Evolutionary conservation across 2,329 filamentous ascomycete genomes (phyloP), one percentile per base, ranked within the genome.

Genomic region (Pleurostoma richardsiae): DNA sequence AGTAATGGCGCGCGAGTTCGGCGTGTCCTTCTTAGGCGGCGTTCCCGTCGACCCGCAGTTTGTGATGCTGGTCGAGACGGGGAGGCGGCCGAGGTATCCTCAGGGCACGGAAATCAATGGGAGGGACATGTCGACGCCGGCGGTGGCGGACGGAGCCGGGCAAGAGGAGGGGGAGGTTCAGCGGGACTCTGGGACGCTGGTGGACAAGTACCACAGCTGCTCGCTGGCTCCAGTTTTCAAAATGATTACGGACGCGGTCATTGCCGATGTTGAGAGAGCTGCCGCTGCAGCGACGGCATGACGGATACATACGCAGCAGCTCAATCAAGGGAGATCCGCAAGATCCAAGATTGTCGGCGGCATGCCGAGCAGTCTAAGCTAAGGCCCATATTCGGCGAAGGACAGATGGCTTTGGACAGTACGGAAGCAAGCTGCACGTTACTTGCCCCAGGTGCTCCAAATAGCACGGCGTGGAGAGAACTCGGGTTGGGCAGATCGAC

Each of bases 31-130:
- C 58, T 67, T 97, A 45, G 94, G 91, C 3, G 83, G 82, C 29
- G 83, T 97, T 36, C 94, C 94, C 2, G 90, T 99, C 59, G 94
- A 99, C 69, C 88, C 90, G 26, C 88, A 91, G 58, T 96, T 97
- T 63, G 87, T 94, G 41, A 79, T 86, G 54, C 68, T 99, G 59
- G 82, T 99, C 39, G 92, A 97, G 65, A 89, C 88, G 49, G 79
- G 75, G 10, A 70, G 64, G 49, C 66, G 72, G 52, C 88, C 87
- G 10, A 71, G 71, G 11, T 90, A 91, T 61, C 86, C 86, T 0
- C 70, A 77, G 48, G 86, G 87, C 2, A 90, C 85, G 1, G 58
- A 73, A 30, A 68, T 87, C 29, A 72, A 79, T 49, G 83, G 83
- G 2, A 65, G 72, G 48, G 75, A 82, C 48, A 69, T 83, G 31